Evolutionary conservation across 1,139 yeast species (phyloP), one percentile per base, ranked within the genome.

Genomic region (Kodamaea fungicola): DNA sequence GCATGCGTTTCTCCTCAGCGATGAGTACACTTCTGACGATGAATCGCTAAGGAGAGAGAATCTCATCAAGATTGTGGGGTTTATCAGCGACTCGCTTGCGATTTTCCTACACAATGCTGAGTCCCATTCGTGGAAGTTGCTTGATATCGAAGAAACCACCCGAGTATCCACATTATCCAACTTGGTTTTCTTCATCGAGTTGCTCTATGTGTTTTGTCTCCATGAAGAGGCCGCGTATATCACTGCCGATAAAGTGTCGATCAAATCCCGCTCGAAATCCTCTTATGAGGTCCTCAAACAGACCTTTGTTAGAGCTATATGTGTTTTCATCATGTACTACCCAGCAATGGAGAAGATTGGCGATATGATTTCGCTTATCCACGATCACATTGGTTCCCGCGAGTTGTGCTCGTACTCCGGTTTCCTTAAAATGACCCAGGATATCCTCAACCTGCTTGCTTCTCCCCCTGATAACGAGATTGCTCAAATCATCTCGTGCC

Each of bases 401-500:
- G 73, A 76, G 7, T 74, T 83, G 41, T 92, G 98, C 62, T 73
- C 82, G 0, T 57, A 71, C 29, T 94, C 95, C 0, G 56, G 68
- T 4, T 80, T 89, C 44, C 63, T 92, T 32, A 69, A 69, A 23
- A 61, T 84, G 31, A 66, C 83, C 1, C 83, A 88, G 47, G 67
- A 67, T 12, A 67, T 75, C 12, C 61, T 88, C 21, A 62, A 79
- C 5, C 51, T 63, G 1, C 60, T 74, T 22, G 62, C 71, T 7
- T 29, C 41, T 2, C 29, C 43, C 4, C 65, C 74, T 1, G 81
- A 83, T 42, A 63, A 70, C 31, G 88, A 89, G 38, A 58, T 87
- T 37, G 65, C 86, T 7, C 97, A 92, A 51, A 70, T 88, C 25
- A 63, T 92, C 16, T 73, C 80, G 44, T 92, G 98, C 55, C 71